A percentile compares a stretch with the other conserved stretches of the same genome.
These are phyloP conservation scores for Chlamydomonas sp. DNA, from an alignment of 139 green algal species.

Conservation along the genomic window DNA sequence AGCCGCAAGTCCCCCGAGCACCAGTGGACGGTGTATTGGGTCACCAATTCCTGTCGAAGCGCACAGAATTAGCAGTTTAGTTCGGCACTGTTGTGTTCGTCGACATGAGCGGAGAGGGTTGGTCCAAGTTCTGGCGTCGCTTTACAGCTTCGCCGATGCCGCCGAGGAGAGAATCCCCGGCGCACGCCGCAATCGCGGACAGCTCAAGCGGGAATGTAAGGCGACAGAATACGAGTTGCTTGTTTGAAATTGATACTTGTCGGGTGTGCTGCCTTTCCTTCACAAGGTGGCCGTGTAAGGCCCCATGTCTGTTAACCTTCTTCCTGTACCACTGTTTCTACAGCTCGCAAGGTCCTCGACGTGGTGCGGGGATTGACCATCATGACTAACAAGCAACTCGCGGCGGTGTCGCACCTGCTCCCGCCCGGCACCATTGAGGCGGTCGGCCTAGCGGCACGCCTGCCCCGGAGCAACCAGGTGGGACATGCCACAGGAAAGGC, in stretches of 20 bases:
- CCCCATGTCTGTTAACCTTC: too few relatives aligned
- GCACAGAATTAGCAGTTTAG: too few relatives aligned
- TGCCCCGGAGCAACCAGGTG: constrained; percentile 61
- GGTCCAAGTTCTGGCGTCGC: neutral
- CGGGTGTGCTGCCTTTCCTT: too few relatives aligned
- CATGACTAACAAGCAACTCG: constrained; percentile 57
- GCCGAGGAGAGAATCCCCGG: neutral
- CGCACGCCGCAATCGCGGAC: constrained; percentile 6
- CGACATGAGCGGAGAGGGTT: too few relatives aligned
- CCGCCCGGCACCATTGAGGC: constrained; percentile 39
- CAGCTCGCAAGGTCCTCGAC: constrained; percentile 13
- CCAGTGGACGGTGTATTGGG: too few relatives aligned
- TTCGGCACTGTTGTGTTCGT: too few relatives aligned
- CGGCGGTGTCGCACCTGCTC: constrained; percentile 51
- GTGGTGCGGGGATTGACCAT: constrained; percentile 49
- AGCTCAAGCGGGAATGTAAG: constrained; percentile 13
- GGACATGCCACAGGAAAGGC: neutral
- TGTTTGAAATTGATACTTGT: neutral
- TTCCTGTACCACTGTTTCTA: too few relatives aligned
- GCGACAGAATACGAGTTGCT: too few relatives aligned
- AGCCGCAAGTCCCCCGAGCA: too few relatives aligned
- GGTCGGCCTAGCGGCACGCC: constrained; percentile 42
- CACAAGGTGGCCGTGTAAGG: too few relatives aligned
- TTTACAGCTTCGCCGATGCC: constrained; percentile 28
- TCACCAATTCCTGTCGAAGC: too few relatives aligned